phyloP scores from a whole-genome alignment of 495 filamentous ascomycete genomes.

The Friedmanniomyces simplex region DNA sequence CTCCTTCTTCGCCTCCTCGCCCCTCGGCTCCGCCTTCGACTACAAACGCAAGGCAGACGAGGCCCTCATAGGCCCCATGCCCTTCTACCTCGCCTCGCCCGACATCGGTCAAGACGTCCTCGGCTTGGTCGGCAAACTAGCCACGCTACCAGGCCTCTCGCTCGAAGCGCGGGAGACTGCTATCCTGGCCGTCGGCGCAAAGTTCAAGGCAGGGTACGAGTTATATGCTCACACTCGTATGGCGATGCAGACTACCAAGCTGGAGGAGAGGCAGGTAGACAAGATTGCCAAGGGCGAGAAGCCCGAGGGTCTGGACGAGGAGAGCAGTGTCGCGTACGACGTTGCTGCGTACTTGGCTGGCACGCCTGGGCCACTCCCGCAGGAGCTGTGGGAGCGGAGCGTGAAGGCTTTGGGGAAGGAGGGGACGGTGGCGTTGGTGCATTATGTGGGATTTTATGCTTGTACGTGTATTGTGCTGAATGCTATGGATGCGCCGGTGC shows the following conservation, averaged over 20 bases:
- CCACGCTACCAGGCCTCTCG: constrained; percentile 4
- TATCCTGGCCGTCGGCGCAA: constrained; percentile 13
- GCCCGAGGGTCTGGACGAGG: constrained; percentile 12
- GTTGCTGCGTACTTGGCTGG: constrained; percentile 8
- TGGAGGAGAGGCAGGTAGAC: not conserved
- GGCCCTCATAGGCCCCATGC: constrained; percentile 16
- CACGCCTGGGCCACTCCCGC: constrained; percentile 4
- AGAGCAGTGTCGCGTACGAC: constrained; percentile 9
- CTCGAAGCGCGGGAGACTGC: constrained; percentile 10
- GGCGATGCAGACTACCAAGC: not conserved
- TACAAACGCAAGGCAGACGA: constrained; percentile 7
- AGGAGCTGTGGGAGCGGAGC: constrained; percentile 11
- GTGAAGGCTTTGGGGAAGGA: constrained; percentile 8
- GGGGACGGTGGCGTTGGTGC: constrained; percentile 11
- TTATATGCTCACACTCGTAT: constrained; percentile 18
- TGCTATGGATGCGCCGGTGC: constrained; percentile 13
- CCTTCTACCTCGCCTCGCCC: constrained; percentile 4
- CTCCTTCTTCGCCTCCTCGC: not conserved
- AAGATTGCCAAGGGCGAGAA: constrained; percentile 3
- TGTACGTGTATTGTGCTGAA: constrained; percentile 17
- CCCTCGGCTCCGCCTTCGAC: constrained; percentile 1
- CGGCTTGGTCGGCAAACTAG: not conserved
- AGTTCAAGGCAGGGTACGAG: constrained; percentile 19
- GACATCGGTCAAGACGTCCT: constrained; percentile 1
- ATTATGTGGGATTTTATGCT: constrained; percentile 14